Evolutionary conservation across 768 basidiomycete species (phyloP).

Genomic region (Boletus speciosus): DNA sequence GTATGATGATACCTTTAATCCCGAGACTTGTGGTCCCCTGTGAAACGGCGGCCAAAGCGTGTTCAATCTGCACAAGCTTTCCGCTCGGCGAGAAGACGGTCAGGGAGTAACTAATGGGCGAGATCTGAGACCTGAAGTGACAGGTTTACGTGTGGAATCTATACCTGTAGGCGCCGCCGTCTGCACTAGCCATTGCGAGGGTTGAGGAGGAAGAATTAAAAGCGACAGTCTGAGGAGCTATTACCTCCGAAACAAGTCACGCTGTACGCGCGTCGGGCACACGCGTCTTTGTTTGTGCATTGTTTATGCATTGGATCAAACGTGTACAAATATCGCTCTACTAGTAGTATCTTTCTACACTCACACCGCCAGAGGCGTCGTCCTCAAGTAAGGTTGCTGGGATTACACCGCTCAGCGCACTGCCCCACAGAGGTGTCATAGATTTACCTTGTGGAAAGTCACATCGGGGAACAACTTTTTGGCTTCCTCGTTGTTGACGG

Average conservation of each 20-base stretch:
- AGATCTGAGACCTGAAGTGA: constrained; percentile 15
- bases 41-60: constrained; percentile 94
- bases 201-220: constrained; percentile 18
- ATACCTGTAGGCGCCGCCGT: constrained; percentile 79
- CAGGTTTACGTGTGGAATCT: constrained; percentile 15
- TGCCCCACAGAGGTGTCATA: neutral
- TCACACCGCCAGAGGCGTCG: constrained; percentile 51
- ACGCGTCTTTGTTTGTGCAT: constrained; percentile 28
- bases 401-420: neutral
- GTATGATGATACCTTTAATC: constrained; percentile 76
- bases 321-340: constrained; percentile 12
- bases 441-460: constrained; percentile 70
- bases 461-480: constrained; percentile 86
- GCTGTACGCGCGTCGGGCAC: constrained; percentile 27
- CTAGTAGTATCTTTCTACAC: neutral
- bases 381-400: constrained; percentile 81
- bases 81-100: constrained; percentile 99
- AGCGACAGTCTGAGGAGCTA: constrained; percentile 18
- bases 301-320: constrained; percentile 22
- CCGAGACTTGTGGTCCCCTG: constrained; percentile 96
- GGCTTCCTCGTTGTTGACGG: constrained; percentile 83
- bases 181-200: constrained; percentile 68
- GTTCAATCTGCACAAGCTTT: constrained; percentile 99
- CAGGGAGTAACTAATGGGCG: constrained; percentile 78
- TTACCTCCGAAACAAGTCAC: constrained; percentile 1